Conservation (phyloP, 768 basidiomycete species). For the Boletus bicolor region DNA sequence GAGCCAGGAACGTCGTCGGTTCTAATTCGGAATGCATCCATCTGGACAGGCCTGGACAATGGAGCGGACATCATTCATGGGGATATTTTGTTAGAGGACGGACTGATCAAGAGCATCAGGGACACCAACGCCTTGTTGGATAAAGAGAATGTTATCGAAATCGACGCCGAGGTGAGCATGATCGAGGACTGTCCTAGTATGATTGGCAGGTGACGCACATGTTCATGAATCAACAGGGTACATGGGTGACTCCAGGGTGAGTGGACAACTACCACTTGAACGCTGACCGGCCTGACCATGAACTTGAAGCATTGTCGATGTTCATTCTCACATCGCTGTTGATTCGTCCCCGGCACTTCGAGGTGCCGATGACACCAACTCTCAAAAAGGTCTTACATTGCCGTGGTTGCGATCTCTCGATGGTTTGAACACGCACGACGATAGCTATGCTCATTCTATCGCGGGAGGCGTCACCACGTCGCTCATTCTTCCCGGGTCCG, state of each 20-base stretch:
- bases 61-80: constrained; percentile 58
- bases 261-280: not conserved
- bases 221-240: constrained; percentile 37
- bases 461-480: constrained; percentile 74
- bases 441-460: constrained; percentile 51
- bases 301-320: constrained; percentile 43
- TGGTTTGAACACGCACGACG: constrained; percentile 73
- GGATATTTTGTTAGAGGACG: constrained; percentile 60
- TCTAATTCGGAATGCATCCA: constrained; percentile 63
- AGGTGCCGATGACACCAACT: constrained; percentile 56
- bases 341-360: constrained; percentile 34
- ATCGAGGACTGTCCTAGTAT: not conserved
- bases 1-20: constrained; percentile 50
- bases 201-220: not conserved
- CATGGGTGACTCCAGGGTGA: constrained; percentile 61
- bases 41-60: constrained; percentile 70
- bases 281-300: not conserved
- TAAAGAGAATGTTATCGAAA: constrained; percentile 26
- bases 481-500: constrained; percentile 71
- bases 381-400: constrained; percentile 37
- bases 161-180: constrained; percentile 40
- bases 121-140: constrained; percentile 2
- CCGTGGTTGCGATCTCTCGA: constrained; percentile 72
- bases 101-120: constrained; percentile 59
- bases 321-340: constrained; percentile 59